A percentile compares a stretch with the other conserved stretches of the same genome.
phyloP scores from a whole-genome alignment of 306 rosid genomes.

The Begonia masoniana region DNA sequence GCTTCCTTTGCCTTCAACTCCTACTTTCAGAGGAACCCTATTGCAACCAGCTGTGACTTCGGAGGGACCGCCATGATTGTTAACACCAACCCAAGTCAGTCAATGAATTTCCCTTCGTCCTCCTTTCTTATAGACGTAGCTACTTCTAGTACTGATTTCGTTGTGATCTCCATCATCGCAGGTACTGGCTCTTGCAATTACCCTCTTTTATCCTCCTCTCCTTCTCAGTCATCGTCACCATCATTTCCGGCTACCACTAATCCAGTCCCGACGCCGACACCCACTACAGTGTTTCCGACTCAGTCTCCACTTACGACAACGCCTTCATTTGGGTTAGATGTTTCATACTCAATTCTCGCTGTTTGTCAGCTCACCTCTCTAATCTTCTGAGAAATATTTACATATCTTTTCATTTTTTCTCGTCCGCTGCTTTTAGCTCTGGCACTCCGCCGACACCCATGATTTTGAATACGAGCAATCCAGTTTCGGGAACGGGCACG shows the following conservation, averaged over 20 bases:
- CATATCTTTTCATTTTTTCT: too few relatives aligned
- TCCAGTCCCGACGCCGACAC: not conserved
- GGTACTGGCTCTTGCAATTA: slow-evolving; percentile 15
- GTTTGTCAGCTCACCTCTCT: too few relatives aligned
- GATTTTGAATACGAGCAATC: slow-evolving; percentile 10
- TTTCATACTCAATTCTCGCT: slow-evolving; percentile 2
- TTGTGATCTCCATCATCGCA: not conserved
- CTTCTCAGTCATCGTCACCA: slow-evolving; percentile 7
- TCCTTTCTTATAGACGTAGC: not conserved
- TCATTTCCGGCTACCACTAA: slow-evolving; percentile 3
- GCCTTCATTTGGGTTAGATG: slow-evolving; percentile 4
- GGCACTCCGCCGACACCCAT: slow-evolving; percentile 8
- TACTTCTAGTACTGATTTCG: not conserved
- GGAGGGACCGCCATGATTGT: slow-evolving; percentile 66
- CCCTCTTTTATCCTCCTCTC: slow-evolving; percentile 10
- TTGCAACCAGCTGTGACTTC: slow-evolving; percentile 75
- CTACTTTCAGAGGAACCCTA: slow-evolving; percentile 76
- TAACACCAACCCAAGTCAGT: slow-evolving; percentile 66
- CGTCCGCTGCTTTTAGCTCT: too few relatives aligned
- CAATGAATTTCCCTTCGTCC: not conserved
- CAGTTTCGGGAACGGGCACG: slow-evolving; percentile 6
- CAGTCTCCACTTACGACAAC: slow-evolving; percentile 5
- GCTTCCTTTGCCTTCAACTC: slow-evolving; percentile 84
- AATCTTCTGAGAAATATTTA: not conserved
- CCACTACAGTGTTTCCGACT: slow-evolving; percentile 5